Base-by-base conservation (phyloP, 495 filamentous ascomycete species). In the Massariosphaeria phaeospora region DNA sequence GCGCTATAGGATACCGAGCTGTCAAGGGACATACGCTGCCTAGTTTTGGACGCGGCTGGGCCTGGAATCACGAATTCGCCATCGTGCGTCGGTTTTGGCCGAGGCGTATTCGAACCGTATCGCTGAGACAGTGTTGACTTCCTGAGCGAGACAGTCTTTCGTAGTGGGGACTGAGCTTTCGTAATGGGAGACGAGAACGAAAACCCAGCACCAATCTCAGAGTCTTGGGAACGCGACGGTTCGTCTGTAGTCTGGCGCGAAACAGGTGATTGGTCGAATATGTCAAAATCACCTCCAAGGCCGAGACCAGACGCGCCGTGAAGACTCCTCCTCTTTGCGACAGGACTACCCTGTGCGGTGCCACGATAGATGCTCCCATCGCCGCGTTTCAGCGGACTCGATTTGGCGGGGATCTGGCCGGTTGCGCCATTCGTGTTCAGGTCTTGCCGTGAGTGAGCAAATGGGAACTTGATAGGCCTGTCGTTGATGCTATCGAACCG, bases 331-430 rank as follows among this genome's bases (percentile, higher is more conserved):
- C 91, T 77, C 75, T 96, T 96, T 11, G 87, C 82, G 18, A 88
- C 84, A 1, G 91, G 89, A 60, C 86, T 95, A 30, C 84, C 88
- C n/a, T 84, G 80, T 13, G 81, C 72, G 43, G 85, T 83, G 57
- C 94, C 91, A 12, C 94, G 68, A 63, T 87, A 86, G 86, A 95
- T 93, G 12, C 85, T 84, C 5, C 86, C 84, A 69, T 98, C 93
- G 62, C 83, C 94, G 42, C 94, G 81, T 72, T 97, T 97, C 38
- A 98, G 71, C 0, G 93, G 93, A 66, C 91, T 96, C 25, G 85
- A 82, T 40, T 85, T 82, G 17, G 76, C 69, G 13, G 83, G 72
- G 27, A 76, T 71, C 1, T 59, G 58, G 55, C 61, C 60, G 34
- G 68, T 61, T 45, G 56, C 61, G 45, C 48, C 30, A 40, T 62